Conservation (phyloP, 2,329 filamentous ascomycete genomes). For the Helotiales sp. region DNA sequence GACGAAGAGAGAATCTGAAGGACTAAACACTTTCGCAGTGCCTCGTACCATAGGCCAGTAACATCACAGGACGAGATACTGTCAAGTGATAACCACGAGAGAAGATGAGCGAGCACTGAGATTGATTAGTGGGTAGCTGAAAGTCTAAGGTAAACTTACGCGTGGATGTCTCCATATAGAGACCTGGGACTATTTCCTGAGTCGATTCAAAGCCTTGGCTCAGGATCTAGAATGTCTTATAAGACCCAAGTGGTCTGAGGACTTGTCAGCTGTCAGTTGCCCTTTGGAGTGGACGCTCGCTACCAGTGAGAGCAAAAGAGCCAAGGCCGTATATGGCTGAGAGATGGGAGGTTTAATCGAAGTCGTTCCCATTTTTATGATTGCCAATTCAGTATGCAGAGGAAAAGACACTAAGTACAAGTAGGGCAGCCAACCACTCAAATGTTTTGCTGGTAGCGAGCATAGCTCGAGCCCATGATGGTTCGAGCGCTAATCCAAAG, state of each 20-base stretch:
- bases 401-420: too few relatives aligned
- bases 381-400: not conserved
- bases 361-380: not conserved
- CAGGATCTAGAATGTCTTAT: not conserved
- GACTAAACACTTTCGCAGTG: too few relatives aligned
- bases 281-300: not conserved
- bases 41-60: too few relatives aligned
- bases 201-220: too few relatives aligned
- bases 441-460: not conserved
- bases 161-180: too few relatives aligned
- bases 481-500: not conserved
- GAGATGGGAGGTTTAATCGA: not conserved
- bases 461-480: not conserved
- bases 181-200: too few relatives aligned
- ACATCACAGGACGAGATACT: too few relatives aligned
- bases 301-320: not conserved
- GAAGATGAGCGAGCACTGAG: too few relatives aligned
- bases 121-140: too few relatives aligned
- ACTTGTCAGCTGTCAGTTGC: not conserved
- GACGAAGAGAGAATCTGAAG: too few relatives aligned
- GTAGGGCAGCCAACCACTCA: not conserved
- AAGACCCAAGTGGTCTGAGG: not conserved
- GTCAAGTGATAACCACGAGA: too few relatives aligned
- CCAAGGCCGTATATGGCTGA: not conserved
- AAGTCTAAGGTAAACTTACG: too few relatives aligned